These are phyloP conservation scores for Bacterosira constricta DNA, from an alignment of 108 stramenopile genomes.

Conservation along the genomic window DNA sequence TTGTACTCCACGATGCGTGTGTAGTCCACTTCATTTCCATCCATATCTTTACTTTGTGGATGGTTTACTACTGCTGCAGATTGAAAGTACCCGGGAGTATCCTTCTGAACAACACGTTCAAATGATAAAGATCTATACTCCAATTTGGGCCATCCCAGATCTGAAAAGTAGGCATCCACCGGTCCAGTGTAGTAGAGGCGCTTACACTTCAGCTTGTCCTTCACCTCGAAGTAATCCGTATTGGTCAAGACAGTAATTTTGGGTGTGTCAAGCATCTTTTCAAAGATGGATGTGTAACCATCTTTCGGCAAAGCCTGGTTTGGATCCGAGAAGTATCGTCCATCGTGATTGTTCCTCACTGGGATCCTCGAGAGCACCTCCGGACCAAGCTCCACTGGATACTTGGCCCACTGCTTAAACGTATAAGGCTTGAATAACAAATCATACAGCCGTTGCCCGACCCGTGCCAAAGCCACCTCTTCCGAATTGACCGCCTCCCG, in stretches of 20 bases:
- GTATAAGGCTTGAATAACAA: constrained; percentile 82
- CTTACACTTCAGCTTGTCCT: constrained; percentile 52
- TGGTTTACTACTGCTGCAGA: constrained; percentile 72
- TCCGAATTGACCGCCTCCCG: constrained; percentile 59
- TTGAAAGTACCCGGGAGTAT: constrained; percentile 51
- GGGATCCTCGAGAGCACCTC: constrained; percentile 80
- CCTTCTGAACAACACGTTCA: constrained; percentile 61
- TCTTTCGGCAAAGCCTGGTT: constrained; percentile 75
- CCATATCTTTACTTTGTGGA: constrained; percentile 47
- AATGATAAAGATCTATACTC: constrained; percentile 82
- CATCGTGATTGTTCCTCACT: constrained; percentile 66
- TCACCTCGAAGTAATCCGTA: constrained; percentile 73
- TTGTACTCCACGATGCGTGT: constrained; percentile 77
- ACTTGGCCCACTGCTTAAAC: constrained; percentile 80
- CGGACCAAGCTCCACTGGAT: constrained; percentile 72
- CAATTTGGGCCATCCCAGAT: constrained; percentile 66
- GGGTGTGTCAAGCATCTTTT: constrained; percentile 60
- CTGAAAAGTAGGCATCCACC: constrained; percentile 77
- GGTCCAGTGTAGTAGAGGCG: constrained; percentile 76
- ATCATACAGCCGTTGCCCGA: constrained; percentile 71
- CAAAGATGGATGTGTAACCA: constrained; percentile 79
- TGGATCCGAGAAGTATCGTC: constrained; percentile 76
- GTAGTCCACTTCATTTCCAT: constrained; percentile 44
- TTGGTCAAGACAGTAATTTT: constrained; percentile 63
- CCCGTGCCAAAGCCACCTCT: constrained; percentile 76